These are phyloP conservation scores for Gorgonomyces haynaldii DNA, from an alignment of 192 early-diverging fungal species.

Conservation along the genomic window DNA sequence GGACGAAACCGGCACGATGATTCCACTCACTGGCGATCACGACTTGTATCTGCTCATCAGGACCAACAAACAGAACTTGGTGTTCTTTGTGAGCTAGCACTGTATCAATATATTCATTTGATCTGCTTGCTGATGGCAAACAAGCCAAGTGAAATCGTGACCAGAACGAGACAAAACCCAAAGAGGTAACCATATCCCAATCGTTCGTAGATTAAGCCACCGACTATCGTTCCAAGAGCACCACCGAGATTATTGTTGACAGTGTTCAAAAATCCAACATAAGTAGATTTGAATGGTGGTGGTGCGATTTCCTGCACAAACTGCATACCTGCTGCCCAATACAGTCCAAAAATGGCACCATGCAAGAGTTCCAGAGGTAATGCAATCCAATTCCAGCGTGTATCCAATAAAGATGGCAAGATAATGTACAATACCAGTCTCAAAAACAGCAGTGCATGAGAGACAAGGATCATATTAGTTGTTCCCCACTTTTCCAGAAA, in stretches of 20 bases:
- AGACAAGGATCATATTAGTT: neutral
- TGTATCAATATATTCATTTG: no score
- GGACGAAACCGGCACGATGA: slow-evolving; percentile 6
- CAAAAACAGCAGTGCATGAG: neutral
- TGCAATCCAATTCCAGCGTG: no score
- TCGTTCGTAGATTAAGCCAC: neutral
- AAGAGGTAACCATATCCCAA: neutral
- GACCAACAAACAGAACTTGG: no score
- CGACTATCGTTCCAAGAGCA: neutral
- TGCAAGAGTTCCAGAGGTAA: neutral
- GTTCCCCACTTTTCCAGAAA: neutral
- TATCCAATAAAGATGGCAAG: neutral
- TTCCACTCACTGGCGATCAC: neutral
- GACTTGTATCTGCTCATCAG: slow-evolving; percentile 2
- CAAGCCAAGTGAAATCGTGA: no score
- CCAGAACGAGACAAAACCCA: neutral
- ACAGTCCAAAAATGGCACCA: neutral
- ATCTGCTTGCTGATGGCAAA: no score
- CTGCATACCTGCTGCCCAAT: neutral
- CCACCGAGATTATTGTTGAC: neutral
- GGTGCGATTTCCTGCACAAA: neutral
- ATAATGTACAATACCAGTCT: neutral
- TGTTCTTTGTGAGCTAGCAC: no score
- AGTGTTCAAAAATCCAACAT: neutral
- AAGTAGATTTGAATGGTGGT: neutral